Evolutionary conservation across 805 yeast genomes (phyloP), one percentile per base, ranked within the genome.

Genomic region (Dipodascopsis uninucleata): DNA sequence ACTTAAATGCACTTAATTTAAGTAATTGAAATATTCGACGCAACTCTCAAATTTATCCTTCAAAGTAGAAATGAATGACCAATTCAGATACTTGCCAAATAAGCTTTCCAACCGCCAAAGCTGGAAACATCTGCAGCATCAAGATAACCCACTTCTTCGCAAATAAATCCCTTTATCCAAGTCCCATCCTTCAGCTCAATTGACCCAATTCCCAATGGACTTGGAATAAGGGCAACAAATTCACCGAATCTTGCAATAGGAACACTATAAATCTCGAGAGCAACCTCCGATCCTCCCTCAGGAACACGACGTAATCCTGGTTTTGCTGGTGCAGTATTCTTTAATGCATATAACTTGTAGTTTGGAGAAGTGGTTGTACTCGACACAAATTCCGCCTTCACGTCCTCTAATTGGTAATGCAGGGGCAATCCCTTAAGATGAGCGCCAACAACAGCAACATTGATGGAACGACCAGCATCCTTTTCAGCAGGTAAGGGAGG

Each of bases 191-290:
- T 77, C 43, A 83, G 69, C 63, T 83, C 86, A 43, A 81, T 87
- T 12, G 88, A 78, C 5, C 95, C 95, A 59, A 85, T 83, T 36
- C 90, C 95, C 56, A 85, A 69, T n/a, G 95, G 95, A 58, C 80
- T 82, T 14, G 93, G 90, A 32, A 85, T 88, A 81, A 81, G 76
- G 2, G 77, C 56, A 23, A 85, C 77, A 58, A 85, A 85, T n/a
- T 71, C 71, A 57, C 93, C 94, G 63, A 85, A 82, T 6, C 62
- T 66, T 51, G 77, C 85, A 12, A 59, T 60, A 31, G 93, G 90
- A 41, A 85, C 71, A 28, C 85, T 75, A 62, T 84, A 85, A 16
- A 82, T 69, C 63, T 85, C 95, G 29, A 85, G 59, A 42, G 71
- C 75, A 49, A 85, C 82, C 40, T 71, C 59, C 1, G 74, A 56